Percentiles rank a stretch among this genome's conserved stretches.
Conservation (phyloP, 495 filamentous ascomycete genomes). For the Hypoxylon lenormandii region DNA sequence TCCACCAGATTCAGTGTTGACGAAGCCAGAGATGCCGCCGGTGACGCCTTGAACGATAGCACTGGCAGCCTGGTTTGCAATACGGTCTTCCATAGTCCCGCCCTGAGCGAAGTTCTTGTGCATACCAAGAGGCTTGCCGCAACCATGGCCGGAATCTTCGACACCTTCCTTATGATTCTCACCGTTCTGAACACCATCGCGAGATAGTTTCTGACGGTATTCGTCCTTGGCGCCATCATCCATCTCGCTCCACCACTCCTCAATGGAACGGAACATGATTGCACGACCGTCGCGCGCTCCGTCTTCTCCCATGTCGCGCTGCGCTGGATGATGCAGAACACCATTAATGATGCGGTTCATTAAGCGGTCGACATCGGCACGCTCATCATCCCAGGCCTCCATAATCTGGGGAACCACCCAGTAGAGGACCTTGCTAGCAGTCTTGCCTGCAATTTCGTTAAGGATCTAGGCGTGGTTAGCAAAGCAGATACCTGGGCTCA, state of each 20-base stretch:
- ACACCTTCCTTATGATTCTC: conserved; percentile 86
- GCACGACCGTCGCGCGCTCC: conserved; percentile 77
- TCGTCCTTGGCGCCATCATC: conserved; percentile 68
- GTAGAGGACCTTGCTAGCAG: conserved; percentile 78
- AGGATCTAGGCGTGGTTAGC: conserved; percentile 67
- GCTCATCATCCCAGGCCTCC: conserved; percentile 83
- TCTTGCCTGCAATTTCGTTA: conserved; percentile 86
- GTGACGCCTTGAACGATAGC: conserved; percentile 63
- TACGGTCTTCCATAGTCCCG: conserved; percentile 59
- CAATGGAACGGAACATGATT: conserved; percentile 80
- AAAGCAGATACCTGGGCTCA: not conserved
- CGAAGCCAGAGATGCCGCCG: conserved; percentile 54
- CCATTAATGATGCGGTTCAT: conserved; percentile 80
- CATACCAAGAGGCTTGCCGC: conserved; percentile 68
- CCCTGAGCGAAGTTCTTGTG: conserved; percentile 57
- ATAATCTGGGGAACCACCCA: conserved; percentile 90
- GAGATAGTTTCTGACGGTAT: conserved; percentile 77
- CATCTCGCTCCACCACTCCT: conserved; percentile 82
- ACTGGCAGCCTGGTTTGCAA: conserved; percentile 58
- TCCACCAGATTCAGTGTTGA: conserved; percentile 48
- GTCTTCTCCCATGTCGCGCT: conserved; percentile 74
- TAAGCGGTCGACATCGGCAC: conserved; percentile 72
- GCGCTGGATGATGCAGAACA: conserved; percentile 87
- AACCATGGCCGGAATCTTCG: conserved; percentile 86
- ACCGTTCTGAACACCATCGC: conserved; percentile 77